A percentile compares a stretch with the other conserved stretches of the same genome.
Evolutionary conservation across 1,284 basidiomycete species (phyloP).

Genomic region (Leccinum pachyderme): DNA sequence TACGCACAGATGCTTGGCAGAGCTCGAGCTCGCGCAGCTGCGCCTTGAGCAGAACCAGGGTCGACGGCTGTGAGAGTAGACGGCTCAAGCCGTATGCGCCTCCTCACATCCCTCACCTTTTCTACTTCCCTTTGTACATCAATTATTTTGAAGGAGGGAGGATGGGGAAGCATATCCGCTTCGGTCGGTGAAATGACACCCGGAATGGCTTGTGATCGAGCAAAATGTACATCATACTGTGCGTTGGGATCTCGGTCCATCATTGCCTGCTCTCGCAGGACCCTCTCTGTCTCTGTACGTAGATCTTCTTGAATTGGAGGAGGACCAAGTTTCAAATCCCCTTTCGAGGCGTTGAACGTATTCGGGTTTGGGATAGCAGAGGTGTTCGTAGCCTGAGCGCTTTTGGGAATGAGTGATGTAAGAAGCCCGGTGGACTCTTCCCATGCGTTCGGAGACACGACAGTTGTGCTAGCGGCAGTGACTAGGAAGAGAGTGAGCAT

Average conservation of each 20-base stretch:
- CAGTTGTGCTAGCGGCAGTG: conserved; percentile 65
- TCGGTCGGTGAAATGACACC: conserved; percentile 66
- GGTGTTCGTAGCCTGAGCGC: conserved; percentile 30
- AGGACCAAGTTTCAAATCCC: conserved; percentile 82
- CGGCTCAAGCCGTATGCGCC: conserved; percentile 86
- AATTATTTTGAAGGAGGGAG: conserved; percentile 78
- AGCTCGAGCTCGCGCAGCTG: conserved; percentile 54
- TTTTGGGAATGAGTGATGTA: conserved; percentile 70
- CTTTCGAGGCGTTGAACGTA: conserved; percentile 72
- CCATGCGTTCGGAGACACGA: conserved; percentile 63
- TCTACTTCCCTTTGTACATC: conserved; percentile 94
- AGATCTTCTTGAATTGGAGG: conserved; percentile 78
- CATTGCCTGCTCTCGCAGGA: conserved; percentile 69
- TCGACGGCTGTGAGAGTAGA: conserved; percentile 56
- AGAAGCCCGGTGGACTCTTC: conserved; percentile 83
- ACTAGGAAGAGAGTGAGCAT: conserved; percentile 45
- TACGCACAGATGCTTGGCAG: conserved; percentile 92
- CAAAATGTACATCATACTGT: conserved; percentile 60
- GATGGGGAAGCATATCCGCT: conserved; percentile 76
- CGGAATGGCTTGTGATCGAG: conserved; percentile 45
- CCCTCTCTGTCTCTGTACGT: conserved; percentile 73
- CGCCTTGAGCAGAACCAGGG: conserved; percentile 56
- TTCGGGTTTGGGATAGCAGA: conserved; percentile 50
- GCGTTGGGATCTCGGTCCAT: conserved; percentile 63
- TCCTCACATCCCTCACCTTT: conserved; percentile 84